Evolutionary conservation across 2,329 filamentous ascomycete species (phyloP), one percentile per base, ranked within the genome.

Genomic region (Verticillium longisporum): DNA sequence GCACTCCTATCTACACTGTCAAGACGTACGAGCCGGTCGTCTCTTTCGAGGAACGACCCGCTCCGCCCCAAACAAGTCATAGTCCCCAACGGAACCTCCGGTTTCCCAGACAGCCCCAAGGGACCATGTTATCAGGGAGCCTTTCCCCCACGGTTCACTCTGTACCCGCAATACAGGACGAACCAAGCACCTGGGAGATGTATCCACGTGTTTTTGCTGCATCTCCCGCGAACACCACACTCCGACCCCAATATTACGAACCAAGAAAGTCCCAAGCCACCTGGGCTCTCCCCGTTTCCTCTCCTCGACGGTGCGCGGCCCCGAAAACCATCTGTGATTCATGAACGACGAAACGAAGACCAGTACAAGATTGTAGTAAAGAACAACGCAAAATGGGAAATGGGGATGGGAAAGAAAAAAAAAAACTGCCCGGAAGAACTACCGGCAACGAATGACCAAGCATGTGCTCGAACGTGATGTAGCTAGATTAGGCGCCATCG

Each of bases 231-330:
- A 50, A 50, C 41, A 50, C 41, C 41, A 26, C 26, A 26, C 26
- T 26, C 26, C 26, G 26, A 26, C n/a, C 18, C 18, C 41, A 9
- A 9, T 33, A 64, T 64, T 65, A 50, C 62, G 59, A 62, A 65
- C 62, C 63, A 62, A 62, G 62, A 62, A 62, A 70, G 73, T 71
- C 69, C 69, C 66, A 67, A 71, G 72, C 73, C 73, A 68, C 73
- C 72, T 70, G 73, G 73, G 72, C 73, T 69, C 69, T 69, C 68
- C 67, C 69, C 71, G 68, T 72, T 41, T 41, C 32, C 32, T 67
- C 68, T 61, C 67, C 69, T 50, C 18, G 41, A 50, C 41, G 41
- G 41, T 26, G n/a, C 18, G 41, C 41, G 11, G 11, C 21, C 41
- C 41, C 41, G n/a, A 50, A 50, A 60, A 55, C 61, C 63, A 60